These are phyloP conservation scores for Ceratobasidium sp. DNA, from an alignment of 1,284 basidiomycete species.

Conservation along the genomic window DNA sequence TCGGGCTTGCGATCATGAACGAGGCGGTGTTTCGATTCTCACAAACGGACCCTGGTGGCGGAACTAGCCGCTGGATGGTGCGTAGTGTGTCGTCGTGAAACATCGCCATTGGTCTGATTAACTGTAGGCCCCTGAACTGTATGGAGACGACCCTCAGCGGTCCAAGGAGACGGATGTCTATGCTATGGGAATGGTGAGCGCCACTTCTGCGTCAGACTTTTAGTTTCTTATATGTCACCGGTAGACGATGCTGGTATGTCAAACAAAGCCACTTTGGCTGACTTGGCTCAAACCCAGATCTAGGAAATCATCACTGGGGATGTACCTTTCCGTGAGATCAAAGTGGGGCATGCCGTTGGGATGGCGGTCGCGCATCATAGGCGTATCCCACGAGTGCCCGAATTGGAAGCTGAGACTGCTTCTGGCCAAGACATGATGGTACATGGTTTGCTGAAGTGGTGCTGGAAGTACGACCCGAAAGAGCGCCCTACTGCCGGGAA, in stretches of 20 bases:
- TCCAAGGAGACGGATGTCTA: neutral
- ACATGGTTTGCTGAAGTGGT: neutral
- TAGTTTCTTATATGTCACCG: neutral
- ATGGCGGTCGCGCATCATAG: neutral
- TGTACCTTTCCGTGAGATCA: neutral
- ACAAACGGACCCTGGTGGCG: too few species aligned
- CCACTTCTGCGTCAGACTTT: neutral
- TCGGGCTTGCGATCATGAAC: neutral
- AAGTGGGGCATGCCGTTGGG: too few species aligned
- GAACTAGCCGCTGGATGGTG: neutral
- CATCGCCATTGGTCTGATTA: too few species aligned
- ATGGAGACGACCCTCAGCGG: neutral
- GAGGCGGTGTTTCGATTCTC: neutral
- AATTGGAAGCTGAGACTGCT: neutral
- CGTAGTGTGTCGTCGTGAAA: neutral
- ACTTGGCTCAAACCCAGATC: too few species aligned
- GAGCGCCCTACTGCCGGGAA: neutral
- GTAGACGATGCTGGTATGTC: neutral
- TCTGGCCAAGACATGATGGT: neutral
- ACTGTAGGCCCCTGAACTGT: neutral
- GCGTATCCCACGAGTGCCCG: neutral
- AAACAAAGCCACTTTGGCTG: neutral
- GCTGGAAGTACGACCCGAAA: neutral
- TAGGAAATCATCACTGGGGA: neutral
- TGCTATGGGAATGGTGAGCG: neutral